These are phyloP conservation scores for Bocquillonia castaneifolia DNA, from an alignment of 441 rosid genomes.

Conservation along the genomic window DNA sequence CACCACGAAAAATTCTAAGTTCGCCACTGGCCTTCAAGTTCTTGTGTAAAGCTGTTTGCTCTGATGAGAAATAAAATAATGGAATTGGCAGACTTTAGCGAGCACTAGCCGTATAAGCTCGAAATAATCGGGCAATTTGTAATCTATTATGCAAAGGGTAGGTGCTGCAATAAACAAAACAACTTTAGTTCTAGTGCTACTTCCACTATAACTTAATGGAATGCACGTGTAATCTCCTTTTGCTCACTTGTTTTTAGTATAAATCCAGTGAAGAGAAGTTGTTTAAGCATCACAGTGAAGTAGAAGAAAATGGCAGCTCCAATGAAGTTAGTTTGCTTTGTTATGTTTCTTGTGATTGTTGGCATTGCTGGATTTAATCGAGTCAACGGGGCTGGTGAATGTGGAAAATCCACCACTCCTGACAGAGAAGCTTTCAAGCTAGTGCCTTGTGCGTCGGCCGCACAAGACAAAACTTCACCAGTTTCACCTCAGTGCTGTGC, in stretches of 20 bases:
- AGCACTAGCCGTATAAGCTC: constrained; percentile 28
- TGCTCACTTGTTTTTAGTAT: constrained; percentile 28
- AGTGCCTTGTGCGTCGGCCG: constrained; percentile 69
- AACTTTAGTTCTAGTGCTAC: constrained; percentile 42
- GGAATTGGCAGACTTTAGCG: constrained; percentile 25
- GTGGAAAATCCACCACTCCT: constrained; percentile 55
- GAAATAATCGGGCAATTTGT: constrained; percentile 20
- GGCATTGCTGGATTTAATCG: constrained; percentile 32
- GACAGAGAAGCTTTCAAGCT: constrained; percentile 79
- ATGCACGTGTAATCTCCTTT: constrained; percentile 22
- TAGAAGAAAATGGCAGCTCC: constrained; percentile 37
- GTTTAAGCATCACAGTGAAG: constrained; percentile 26
- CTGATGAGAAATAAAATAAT: too few species aligned
- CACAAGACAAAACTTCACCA: constrained; percentile 39
- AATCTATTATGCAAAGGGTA: constrained; percentile 18
- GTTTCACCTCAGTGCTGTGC: constrained; percentile 63
- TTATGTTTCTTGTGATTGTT: constrained; percentile 34
- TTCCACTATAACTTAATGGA: constrained; percentile 46
- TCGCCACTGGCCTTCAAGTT: too few species aligned
- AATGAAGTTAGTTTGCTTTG: constrained; percentile 34
- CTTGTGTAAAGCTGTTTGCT: too few species aligned
- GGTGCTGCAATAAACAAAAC: constrained; percentile 35
- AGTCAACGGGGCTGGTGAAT: constrained; percentile 70
- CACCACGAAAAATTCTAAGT: too few species aligned
- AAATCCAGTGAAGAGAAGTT: constrained; percentile 27